Evolutionary conservation across 306 rosid species (phyloP).

Genomic region (Cyclanthera cordifolia): DNA sequence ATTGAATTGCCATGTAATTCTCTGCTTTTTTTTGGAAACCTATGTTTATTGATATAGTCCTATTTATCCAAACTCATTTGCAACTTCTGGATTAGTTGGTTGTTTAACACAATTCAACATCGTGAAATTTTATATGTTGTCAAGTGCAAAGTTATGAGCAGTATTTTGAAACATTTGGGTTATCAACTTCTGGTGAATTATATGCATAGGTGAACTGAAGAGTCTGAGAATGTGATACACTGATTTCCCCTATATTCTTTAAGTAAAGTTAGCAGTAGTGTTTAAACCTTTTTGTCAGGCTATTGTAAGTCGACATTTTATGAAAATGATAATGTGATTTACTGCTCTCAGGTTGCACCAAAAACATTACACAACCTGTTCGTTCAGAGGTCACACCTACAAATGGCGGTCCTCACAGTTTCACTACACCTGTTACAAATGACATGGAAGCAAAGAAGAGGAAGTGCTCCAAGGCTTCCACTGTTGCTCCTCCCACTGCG

Average conservation of each 20-base stretch:
- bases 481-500: slow-evolving; percentile 29
- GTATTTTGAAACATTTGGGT: background rate
- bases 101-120: too few relatives aligned
- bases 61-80: too few relatives aligned
- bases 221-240: background rate
- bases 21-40: background rate
- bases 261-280: background rate
- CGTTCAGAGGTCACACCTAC: slow-evolving; percentile 31
- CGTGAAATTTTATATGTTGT: too few relatives aligned
- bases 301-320: too few relatives aligned
- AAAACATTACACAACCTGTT: slow-evolving; percentile 18
- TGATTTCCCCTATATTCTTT: too few relatives aligned
- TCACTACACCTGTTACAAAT: slow-evolving; percentile 23
- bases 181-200: background rate
- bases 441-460: slow-evolving; percentile 34
- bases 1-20: background rate
- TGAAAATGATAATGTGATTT: background rate
- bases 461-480: slow-evolving; percentile 22
- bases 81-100: too few relatives aligned
- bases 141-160: background rate
- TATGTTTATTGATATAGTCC: too few relatives aligned
- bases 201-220: background rate
- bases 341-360: slow-evolving; percentile 23
- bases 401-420: slow-evolving; percentile 27
- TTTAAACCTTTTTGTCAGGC: background rate